phyloP scores from a whole-genome alignment of 228 moss, liverwort and hornwort species.

The Sphagnum magellanicum region DNA sequence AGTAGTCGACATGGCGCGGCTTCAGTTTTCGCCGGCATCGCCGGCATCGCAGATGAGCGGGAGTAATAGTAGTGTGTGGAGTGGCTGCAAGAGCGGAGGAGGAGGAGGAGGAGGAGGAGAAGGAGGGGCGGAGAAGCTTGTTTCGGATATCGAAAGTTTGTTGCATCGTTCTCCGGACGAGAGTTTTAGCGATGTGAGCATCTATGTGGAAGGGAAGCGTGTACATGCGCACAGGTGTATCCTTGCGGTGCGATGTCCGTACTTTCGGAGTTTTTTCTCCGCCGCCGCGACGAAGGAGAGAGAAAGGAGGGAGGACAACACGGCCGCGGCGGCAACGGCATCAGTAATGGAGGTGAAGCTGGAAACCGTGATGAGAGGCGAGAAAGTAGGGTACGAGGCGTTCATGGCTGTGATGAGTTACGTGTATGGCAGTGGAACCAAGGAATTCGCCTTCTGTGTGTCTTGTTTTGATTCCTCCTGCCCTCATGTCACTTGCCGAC shows the following conservation, averaged over 20 bases:
- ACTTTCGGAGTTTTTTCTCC: constrained; percentile 38
- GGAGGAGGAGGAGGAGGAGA: not conserved
- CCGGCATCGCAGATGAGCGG: too few relatives aligned
- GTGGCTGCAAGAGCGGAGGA: too few relatives aligned
- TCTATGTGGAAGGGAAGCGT: constrained; percentile 41
- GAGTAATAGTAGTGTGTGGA: too few relatives aligned
- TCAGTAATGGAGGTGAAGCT: constrained; percentile 39
- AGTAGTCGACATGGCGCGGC: too few relatives aligned
- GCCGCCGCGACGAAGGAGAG: constrained; percentile 7
- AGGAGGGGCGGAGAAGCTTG: constrained; percentile 28
- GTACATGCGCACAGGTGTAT: constrained; percentile 62
- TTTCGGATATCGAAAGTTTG: constrained; percentile 43
- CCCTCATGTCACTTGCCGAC: constrained; percentile 59
- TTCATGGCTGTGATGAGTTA: constrained; percentile 60
- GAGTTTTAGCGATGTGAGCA: constrained; percentile 43
- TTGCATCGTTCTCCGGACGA: constrained; percentile 14
- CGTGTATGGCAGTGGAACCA: constrained; percentile 56
- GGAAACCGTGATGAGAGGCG: constrained; percentile 25
- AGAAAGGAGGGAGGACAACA: too few relatives aligned
- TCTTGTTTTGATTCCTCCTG: constrained; percentile 52
- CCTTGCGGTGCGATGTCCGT: constrained; percentile 56
- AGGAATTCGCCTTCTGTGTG: constrained; percentile 27
- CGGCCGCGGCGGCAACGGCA: constrained; percentile 6
- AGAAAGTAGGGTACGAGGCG: constrained; percentile 59
- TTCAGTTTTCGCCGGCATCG: too few relatives aligned